A percentile compares a stretch with the other conserved stretches of the same genome.
These are phyloP conservation scores for Inga laurina DNA, from an alignment of 306 rosid species.

Conservation along the genomic window DNA sequence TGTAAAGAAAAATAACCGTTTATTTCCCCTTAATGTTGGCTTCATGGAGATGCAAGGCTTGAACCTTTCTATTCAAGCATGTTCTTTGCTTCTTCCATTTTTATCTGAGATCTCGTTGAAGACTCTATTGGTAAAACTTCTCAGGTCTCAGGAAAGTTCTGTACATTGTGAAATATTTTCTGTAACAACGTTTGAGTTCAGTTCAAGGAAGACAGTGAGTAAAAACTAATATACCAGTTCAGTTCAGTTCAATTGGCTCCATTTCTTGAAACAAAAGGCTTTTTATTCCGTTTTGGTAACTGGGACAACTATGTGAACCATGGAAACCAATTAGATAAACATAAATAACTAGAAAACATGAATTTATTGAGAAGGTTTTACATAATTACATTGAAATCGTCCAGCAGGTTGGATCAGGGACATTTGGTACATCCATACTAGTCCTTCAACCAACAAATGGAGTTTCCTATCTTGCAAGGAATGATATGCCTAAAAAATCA, in stretches of 20 bases:
- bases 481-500: neutral
- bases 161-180: neutral
- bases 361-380: neutral
- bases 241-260: neutral
- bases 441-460: slow-evolving; percentile 18
- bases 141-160: neutral
- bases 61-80: neutral
- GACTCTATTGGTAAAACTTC: neutral
- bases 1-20: neutral
- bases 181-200: neutral
- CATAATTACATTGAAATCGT: neutral
- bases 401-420: neutral
- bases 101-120: neutral
- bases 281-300: neutral
- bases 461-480: neutral
- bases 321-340: neutral
- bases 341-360: neutral
- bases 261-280: neutral
- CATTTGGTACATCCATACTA: neutral
- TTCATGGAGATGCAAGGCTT: neutral
- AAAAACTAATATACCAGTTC: neutral
- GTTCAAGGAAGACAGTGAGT: neutral
- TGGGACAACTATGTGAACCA: too few relatives aligned
- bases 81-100: neutral
- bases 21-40: neutral